Base-by-base conservation (phyloP, 768 basidiomycete species). In the Agaricus sinodeliciosus region DNA sequence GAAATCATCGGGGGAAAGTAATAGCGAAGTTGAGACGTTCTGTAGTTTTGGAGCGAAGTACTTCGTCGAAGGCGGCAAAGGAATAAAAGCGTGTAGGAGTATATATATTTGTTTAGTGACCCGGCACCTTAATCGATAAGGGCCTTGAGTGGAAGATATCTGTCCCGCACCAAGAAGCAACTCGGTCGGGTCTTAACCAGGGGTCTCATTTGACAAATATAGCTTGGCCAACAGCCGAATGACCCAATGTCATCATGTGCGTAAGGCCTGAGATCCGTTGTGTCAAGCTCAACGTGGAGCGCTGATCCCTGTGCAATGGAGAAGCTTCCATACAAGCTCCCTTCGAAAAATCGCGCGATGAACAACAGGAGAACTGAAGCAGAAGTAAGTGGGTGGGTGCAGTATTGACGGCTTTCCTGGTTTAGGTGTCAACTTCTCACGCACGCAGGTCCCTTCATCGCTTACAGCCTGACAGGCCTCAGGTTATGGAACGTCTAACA, bases 131-230 rank as follows among this genome's bases (percentile, higher is more conserved):
- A 36, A 46, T 46, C 51, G 43, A 46, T 53, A 26, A 31, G 26
- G 45, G 26, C 18, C 41, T 35, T 34, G 31, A 11, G 11, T 11
- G 44, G 27, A 53, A 43, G 16, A 8, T 18, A 12, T 9, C 25
- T 46, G 15, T 39, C 43, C 15, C 28, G 19, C 27, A 35, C 27
- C 25, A 41, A 34, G 51, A 53, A 52, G 51, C 51, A 52, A 15
- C 18, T 31, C 43, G 51, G 51, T 53, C 51, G 51, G 51, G 44
- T 53, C 51, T 53, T 53, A 36, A 43, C 44, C 27, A 22, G n/a
- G 44, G 22, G 13, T 18, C 34, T 9, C 25, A 35, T 35, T 37
- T 52, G 16, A 40, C 42, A 50, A 43, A 41, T 43, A 50, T 50
- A 49, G 22, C 31, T 31, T 7, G 31, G 31, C 31, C 31, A 8